phyloP scores from a whole-genome alignment of 129 eudicot genomes.

The Saussurea involucrata region DNA sequence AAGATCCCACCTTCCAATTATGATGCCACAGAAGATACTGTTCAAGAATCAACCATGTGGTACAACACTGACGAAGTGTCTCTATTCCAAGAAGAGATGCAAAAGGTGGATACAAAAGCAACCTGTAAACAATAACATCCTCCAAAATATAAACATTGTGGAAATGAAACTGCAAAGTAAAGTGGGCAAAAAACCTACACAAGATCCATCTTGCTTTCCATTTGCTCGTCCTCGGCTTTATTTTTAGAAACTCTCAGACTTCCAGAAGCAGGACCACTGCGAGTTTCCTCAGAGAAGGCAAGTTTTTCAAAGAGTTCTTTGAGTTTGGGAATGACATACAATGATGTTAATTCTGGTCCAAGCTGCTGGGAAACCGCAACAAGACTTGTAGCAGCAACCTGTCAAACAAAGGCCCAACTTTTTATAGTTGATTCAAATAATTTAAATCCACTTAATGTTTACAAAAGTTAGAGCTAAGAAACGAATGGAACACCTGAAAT shows the following conservation, averaged over 20 bases:
- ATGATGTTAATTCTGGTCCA: constrained; percentile 87
- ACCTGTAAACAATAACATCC: constrained; percentile 60
- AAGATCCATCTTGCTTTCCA: constrained; percentile 70
- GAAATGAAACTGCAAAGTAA: neutral
- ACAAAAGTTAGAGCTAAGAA: constrained; percentile 4
- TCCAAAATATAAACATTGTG: neutral
- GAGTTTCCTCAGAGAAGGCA: constrained; percentile 79
- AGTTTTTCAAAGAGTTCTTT: constrained; percentile 79
- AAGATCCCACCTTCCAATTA: constrained; percentile 73
- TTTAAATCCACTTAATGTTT: neutral
- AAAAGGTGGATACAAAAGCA: constrained; percentile 81
- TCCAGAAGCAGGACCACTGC: constrained; percentile 35
- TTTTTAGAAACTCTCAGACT: constrained; percentile 33
- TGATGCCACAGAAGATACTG: constrained; percentile 76
- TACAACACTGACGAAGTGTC: constrained; percentile 87
- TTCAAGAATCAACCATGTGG: constrained; percentile 98
- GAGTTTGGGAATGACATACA: constrained; percentile 82
- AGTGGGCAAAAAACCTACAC: constrained; percentile 55
- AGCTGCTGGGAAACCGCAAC: constrained; percentile 80
- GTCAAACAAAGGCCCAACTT: constrained; percentile 9
- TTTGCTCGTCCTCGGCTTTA: constrained; percentile 40
- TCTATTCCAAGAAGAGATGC: constrained; percentile 98
- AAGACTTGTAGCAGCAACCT: constrained; percentile 87
- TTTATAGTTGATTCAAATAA: constrained; percentile 2
- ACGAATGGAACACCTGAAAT: constrained; percentile 58